phyloP scores from a whole-genome alignment of 192 early-diverging fungal species.

The Podila horticola region DNA sequence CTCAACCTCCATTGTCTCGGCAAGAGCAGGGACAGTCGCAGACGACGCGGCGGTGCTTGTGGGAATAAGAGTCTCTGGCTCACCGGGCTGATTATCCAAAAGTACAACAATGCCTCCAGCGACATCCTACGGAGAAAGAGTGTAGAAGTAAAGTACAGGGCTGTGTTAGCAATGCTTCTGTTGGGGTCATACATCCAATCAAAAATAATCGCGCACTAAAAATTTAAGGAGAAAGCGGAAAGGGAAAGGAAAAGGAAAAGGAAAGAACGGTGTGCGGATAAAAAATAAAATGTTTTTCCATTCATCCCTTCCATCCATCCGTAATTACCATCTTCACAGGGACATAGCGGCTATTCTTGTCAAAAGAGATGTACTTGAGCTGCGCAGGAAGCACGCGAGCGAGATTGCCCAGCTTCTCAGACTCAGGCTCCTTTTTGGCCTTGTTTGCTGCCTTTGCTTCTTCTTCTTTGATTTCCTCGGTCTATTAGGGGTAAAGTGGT shows the following conservation, averaged over 20 bases:
- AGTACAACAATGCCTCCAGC: conserved; percentile 92
- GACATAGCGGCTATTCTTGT: conserved; percentile 86
- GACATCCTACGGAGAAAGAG: conserved; percentile 39
- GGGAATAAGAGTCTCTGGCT: conserved; percentile 86
- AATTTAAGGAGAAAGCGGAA: background rate
- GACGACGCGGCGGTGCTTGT: conserved; percentile 32
- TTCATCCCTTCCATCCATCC: background rate
- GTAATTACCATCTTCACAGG: conserved; percentile 83
- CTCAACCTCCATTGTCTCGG: conserved; percentile 50
- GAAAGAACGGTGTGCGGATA: background rate
- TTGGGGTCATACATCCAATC: background rate
- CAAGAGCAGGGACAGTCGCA: conserved; percentile 28
- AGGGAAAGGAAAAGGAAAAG: background rate
- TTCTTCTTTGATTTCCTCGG: conserved; percentile 67
- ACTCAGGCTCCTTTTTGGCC: conserved; percentile 79
- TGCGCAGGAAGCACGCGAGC: conserved; percentile 90
- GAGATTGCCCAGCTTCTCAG: conserved; percentile 87
- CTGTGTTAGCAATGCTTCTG: background rate
- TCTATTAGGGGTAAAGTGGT: conserved; percentile 47
- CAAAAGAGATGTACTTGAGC: conserved; percentile 86
- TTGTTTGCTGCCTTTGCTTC: conserved; percentile 72
- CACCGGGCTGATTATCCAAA: conserved; percentile 75
- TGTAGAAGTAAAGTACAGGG: background rate
- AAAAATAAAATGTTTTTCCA: background rate
- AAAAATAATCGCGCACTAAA: background rate